These are phyloP conservation scores for Trametopsis cervina DNA, from an alignment of 768 basidiomycete species.

Conservation along the genomic window DNA sequence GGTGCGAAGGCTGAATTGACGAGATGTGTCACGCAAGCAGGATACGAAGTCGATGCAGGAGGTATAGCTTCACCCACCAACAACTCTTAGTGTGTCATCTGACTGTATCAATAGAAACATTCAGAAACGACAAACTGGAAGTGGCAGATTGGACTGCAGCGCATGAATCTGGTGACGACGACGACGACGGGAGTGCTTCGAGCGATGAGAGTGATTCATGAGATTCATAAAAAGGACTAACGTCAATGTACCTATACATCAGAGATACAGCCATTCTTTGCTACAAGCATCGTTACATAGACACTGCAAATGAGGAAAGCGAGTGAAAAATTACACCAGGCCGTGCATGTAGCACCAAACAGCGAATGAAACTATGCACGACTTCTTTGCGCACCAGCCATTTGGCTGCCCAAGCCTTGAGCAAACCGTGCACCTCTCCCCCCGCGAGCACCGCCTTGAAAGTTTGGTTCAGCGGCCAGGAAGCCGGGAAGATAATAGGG, in stretches of 20 bases:
- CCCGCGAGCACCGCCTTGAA: slow-evolving; percentile 48
- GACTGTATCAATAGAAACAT: slow-evolving; percentile 33
- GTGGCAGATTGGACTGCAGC: slow-evolving; percentile 46
- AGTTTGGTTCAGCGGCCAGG: slow-evolving; percentile 4
- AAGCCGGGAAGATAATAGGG: neutral
- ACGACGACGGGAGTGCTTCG: slow-evolving; percentile 7
- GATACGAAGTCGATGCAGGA: slow-evolving; percentile 62
- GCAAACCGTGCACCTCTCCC: slow-evolving; percentile 78
- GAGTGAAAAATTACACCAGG: neutral
- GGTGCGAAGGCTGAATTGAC: slow-evolving; percentile 62
- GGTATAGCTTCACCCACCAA: slow-evolving; percentile 47
- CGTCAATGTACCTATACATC: neutral
- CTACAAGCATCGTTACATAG: neutral
- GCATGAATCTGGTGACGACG: slow-evolving; percentile 23
- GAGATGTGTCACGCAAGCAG: slow-evolving; percentile 68
- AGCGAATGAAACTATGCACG: slow-evolving; percentile 5
- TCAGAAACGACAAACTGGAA: slow-evolving; percentile 51
- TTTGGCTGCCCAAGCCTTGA: slow-evolving; percentile 78
- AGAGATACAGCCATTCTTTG: neutral
- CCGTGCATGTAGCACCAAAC: neutral
- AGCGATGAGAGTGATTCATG: slow-evolving; percentile 9
- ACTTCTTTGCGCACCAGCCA: slow-evolving; percentile 37
- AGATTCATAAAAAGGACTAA: neutral
- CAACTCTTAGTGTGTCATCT: neutral
- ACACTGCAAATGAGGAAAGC: neutral